phyloP scores from a whole-genome alignment of 2,329 filamentous ascomycete genomes.

The Epichloe aotearoae region DNA sequence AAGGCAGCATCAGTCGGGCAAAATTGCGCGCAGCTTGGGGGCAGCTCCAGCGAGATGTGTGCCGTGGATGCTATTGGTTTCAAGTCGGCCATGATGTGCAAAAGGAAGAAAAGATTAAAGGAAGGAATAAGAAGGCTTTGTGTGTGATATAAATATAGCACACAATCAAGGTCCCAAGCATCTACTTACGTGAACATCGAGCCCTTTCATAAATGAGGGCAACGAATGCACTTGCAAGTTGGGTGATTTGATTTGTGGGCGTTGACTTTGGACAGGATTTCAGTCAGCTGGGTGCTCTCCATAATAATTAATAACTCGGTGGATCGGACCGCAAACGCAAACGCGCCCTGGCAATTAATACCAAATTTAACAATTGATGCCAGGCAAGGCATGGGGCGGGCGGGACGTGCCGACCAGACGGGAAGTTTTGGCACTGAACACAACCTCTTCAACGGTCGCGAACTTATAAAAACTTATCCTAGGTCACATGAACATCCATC shows the following conservation, averaged over 20 bases:
- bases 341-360: neutral
- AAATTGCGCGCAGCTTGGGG: constrained; percentile 69
- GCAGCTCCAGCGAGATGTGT: constrained; percentile 46
- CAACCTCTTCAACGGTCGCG: neutral
- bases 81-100: constrained; percentile 11
- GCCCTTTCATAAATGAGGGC: no score
- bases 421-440: no score
- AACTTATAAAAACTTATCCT: no score
- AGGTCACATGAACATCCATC: neutral
- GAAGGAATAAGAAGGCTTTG: no score
- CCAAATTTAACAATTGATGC: neutral
- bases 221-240: no score
- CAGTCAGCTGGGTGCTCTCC: no score
- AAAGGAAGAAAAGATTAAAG: neutral
- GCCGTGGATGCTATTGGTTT: constrained; percentile 26
- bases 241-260: no score
- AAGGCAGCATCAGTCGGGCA: constrained; percentile 47
- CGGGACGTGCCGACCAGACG: neutral
- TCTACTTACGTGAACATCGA: no score
- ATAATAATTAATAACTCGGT: neutral
- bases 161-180: no score
- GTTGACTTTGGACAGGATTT: no score
- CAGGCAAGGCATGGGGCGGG: neutral
- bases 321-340: neutral
- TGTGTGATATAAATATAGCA: neutral